Evolutionary conservation across 2,329 filamentous ascomycete genomes (phyloP), one percentile per base, ranked within the genome.

Genomic region (Colletotrichum higginsianum): DNA sequence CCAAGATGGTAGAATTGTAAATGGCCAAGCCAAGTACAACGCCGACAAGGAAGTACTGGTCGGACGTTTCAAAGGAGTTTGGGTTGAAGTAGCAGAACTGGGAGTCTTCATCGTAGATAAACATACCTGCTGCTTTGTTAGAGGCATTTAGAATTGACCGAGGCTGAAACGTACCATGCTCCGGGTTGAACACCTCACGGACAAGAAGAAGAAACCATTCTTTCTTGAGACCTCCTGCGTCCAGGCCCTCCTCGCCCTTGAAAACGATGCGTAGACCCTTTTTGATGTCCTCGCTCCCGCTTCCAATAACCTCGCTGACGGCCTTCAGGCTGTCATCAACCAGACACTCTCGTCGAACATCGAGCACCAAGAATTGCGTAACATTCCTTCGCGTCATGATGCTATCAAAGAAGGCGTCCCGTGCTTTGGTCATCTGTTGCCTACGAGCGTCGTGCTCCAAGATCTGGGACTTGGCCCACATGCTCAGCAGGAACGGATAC

Each of bases 41-140:
- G 0, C 95, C 95, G 38, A 98, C 93, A 26, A 98, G 87, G 79
- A 96, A 97, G 81, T 94, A 98, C 75, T 97, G 94, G 78, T 98
- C 94, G 0, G 94, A 95, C 0, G 94, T 95, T 80, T 98, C 95
- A 76, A 98, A 95, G 18, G 93, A 94, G 78, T 92, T 90, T 0
- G 95, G 93, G 79, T 98, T 98, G 84, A 98, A 98, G 81, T 98
- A 98, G 82, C 95, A 98, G 78, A 93, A 94, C 57, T 90, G 89
- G 3, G 95, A 97, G 77, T 98, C 94, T 62, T 97, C 94, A 74
- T 98, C 95, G 80, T 97, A 98, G 9, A 93, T 85, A 79, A 98
- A 98, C 82, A 98, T 90, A n/a, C 94, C 94, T 95, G 60, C 3
- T 47, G 73, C 9, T 35, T 15, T 15, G 67, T 77, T 35, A 75